phyloP scores from a whole-genome alignment of 257 asterid species.

The Primulina eburnea region DNA sequence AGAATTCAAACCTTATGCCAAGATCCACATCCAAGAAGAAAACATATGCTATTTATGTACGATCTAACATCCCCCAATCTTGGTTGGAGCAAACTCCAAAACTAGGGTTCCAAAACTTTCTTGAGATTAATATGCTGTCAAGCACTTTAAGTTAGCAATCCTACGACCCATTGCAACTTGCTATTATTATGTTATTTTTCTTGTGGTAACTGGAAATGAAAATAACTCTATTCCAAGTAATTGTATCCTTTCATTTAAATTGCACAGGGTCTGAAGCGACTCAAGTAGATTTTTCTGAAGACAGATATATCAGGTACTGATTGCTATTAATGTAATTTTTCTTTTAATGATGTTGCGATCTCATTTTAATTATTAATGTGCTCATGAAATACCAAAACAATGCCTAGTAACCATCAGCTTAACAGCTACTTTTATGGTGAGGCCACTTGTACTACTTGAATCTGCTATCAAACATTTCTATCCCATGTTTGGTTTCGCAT shows the following conservation, averaged over 20 bases:
- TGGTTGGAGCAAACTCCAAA: not conserved
- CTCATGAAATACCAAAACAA: not conserved
- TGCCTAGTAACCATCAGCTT: not conserved
- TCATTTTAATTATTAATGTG: not conserved
- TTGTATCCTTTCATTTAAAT: conserved; percentile 19
- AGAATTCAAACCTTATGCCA: not conserved
- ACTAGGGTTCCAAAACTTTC: too few species aligned
- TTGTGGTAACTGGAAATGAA: not conserved
- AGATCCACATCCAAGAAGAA: not conserved
- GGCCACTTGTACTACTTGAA: not conserved
- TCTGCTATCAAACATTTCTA: not conserved
- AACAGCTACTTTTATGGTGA: not conserved
- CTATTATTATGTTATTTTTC: conserved; percentile 2
- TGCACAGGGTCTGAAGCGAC: conserved; percentile 53
- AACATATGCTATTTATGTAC: not conserved
- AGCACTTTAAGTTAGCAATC: too few species aligned
- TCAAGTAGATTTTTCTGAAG: conserved; percentile 38
- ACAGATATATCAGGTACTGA: conserved; percentile 31
- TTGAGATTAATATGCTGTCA: too few species aligned
- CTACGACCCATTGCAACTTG: too few species aligned
- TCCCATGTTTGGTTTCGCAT: too few species aligned
- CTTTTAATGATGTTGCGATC: not conserved
- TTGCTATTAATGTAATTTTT: conserved; percentile 16
- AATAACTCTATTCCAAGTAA: not conserved
- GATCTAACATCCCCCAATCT: not conserved